phyloP scores from a whole-genome alignment of 768 basidiomycete species.

The Boletellus sp. region DNA sequence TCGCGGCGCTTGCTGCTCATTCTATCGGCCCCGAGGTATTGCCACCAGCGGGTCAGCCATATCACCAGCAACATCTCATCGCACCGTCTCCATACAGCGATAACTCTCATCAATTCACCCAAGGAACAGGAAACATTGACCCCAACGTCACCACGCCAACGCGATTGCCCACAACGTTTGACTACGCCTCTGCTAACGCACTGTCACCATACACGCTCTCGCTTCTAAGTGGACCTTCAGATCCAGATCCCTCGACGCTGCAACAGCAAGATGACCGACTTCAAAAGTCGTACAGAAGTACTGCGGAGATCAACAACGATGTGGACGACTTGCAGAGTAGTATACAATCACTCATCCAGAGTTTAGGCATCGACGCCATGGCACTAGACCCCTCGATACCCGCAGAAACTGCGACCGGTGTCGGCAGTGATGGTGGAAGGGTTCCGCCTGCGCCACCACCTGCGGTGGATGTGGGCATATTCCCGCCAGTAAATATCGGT shows the following conservation, averaged over 20 bases:
- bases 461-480: conserved; percentile 16
- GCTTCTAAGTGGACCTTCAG: conserved; percentile 22
- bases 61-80: conserved; percentile 24
- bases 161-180: conserved; percentile 16
- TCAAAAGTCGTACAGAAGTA: conserved; percentile 54
- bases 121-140: neutral
- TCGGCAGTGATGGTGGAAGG: conserved; percentile 9
- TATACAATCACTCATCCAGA: conserved; percentile 69
- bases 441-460: neutral
- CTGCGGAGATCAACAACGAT: conserved; percentile 66
- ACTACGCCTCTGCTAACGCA: conserved; percentile 22
- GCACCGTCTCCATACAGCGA: conserved; percentile 29
- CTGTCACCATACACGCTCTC: conserved; percentile 24
- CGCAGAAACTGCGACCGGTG: conserved; percentile 8
- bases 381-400: conserved; percentile 14
- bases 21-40: conserved; percentile 23
- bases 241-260: conserved; percentile 31
- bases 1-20: conserved; percentile 39
- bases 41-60: conserved; percentile 13
- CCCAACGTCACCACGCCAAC: conserved; percentile 9
- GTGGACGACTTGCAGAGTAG: conserved; percentile 66
- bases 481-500: conserved; percentile 8
- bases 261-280: conserved; percentile 42
- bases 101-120: conserved; percentile 9
- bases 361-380: conserved; percentile 60